Evolutionary conservation across 2,329 filamentous ascomycete species (phyloP).

Genomic region (Metarhizium robertsii): DNA sequence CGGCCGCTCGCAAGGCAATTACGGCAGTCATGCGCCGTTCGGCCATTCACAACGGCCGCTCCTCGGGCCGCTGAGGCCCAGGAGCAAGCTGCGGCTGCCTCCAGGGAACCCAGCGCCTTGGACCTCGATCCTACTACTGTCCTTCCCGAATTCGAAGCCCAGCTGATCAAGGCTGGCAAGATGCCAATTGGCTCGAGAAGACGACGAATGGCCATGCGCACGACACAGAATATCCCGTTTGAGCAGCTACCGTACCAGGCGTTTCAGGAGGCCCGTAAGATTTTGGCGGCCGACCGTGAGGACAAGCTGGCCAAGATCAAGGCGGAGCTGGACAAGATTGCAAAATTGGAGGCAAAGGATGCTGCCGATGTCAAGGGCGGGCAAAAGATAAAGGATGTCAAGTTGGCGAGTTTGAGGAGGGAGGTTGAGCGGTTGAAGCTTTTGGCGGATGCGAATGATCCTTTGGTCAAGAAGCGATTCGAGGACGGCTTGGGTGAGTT

Average conservation of each 20-base stretch:
- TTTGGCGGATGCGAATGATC: slow-evolving; percentile 88
- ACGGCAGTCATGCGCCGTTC: slow-evolving; percentile 28
- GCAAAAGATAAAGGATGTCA: slow-evolving; percentile 53
- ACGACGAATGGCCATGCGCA: slow-evolving; percentile 64
- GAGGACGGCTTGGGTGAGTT: slow-evolving; percentile 77
- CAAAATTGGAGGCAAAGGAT: slow-evolving; percentile 51
- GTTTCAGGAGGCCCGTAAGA: slow-evolving; percentile 88
- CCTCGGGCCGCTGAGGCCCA: slow-evolving; percentile 20
- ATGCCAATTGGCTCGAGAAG: slow-evolving; percentile 75
- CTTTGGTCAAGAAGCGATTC: slow-evolving; percentile 83
- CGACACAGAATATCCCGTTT: slow-evolving; percentile 64
- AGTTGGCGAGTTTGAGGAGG: slow-evolving; percentile 59
- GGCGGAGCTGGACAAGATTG: slow-evolving; percentile 58
- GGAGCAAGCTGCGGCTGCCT: slow-evolving; percentile 6
- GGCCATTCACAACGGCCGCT: slow-evolving; percentile 26
- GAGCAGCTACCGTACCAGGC: slow-evolving; percentile 94
- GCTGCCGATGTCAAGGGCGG: slow-evolving; percentile 51
- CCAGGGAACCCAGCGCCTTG: slow-evolving; percentile 23
- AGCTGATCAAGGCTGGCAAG: slow-evolving; percentile 61
- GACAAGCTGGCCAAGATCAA: slow-evolving; percentile 72
- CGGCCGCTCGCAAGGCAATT: slow-evolving; percentile 48
- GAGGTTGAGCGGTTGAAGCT: slow-evolving; percentile 77
- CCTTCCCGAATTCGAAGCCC: slow-evolving; percentile 43
- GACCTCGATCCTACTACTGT: slow-evolving; percentile 61
- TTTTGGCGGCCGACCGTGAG: slow-evolving; percentile 69